Evolutionary conservation across 495 filamentous ascomycete genomes (phyloP).

Genomic region (Ramalina intermedia): DNA sequence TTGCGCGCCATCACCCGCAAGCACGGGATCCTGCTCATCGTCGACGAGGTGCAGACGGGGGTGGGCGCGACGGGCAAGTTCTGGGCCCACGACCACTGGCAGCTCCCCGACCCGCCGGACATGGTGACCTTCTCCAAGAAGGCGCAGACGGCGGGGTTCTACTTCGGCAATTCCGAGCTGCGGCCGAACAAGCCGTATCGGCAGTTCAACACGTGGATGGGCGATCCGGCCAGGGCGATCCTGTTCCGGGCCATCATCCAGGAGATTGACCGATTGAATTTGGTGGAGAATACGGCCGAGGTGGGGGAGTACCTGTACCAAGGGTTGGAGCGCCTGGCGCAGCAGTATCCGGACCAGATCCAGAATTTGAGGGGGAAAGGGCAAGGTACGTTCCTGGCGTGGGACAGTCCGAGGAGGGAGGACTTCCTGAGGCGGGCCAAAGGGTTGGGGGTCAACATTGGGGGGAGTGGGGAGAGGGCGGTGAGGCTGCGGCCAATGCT

Average conservation of each 20-base stretch:
- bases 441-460: conserved; percentile 80
- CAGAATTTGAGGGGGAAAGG: conserved; percentile 85
- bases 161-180: conserved; percentile 74
- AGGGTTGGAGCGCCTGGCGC: conserved; percentile 51
- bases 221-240: conserved; percentile 79
- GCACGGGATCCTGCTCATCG: conserved; percentile 81
- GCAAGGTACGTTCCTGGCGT: conserved; percentile 94
- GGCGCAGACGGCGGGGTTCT: conserved; percentile 95
- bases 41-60: conserved; percentile 97
- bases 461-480: conserved; percentile 66
- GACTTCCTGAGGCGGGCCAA: conserved; percentile 73
- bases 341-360: conserved; percentile 71
- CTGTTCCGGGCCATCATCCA: conserved; percentile 86
- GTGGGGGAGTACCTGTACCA: conserved; percentile 75
- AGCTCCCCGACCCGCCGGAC: conserved; percentile 70
- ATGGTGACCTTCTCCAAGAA: conserved; percentile 99
- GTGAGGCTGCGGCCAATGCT: conserved; percentile 89
- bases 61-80: conserved; percentile 92
- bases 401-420: conserved; percentile 77
- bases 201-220: conserved; percentile 99
- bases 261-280: conserved; percentile 66
- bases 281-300: conserved; percentile 66
- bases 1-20: conserved; percentile 76
- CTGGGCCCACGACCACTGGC: conserved; percentile 99
- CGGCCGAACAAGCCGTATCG: conserved; percentile 98